phyloP scores from a whole-genome alignment of 805 yeast genomes.

The Scheffersomyces lignosus region DNA sequence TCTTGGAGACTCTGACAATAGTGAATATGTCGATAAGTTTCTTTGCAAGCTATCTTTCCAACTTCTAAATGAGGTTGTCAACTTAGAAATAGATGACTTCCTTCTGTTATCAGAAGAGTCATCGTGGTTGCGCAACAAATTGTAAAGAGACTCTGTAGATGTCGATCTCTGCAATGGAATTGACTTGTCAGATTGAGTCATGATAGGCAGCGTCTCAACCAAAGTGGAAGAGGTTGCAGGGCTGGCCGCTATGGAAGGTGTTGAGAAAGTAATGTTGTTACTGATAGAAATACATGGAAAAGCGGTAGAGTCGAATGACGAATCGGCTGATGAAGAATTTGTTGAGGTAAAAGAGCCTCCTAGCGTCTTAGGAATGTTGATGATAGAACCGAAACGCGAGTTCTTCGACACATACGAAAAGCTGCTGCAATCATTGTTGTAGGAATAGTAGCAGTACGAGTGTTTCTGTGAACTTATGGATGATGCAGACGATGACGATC shows the following conservation, averaged over 20 bases:
- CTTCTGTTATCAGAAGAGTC: too few relatives aligned
- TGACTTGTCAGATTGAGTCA: neutral
- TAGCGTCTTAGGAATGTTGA: neutral
- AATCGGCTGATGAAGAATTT: slow-evolving; percentile 9
- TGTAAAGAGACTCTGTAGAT: neutral
- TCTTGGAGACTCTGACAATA: slow-evolving; percentile 2
- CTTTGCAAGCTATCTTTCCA: neutral
- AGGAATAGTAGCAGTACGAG: neutral
- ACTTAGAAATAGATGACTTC: neutral
- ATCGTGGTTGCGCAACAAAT: neutral
- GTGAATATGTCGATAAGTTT: neutral
- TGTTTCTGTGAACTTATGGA: neutral
- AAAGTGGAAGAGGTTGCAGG: neutral
- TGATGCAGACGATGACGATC: neutral
- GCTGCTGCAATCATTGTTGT: neutral
- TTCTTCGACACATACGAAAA: neutral
- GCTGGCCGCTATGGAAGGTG: neutral
- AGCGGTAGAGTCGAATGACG: neutral
- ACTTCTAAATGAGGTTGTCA: neutral
- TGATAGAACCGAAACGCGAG: neutral
- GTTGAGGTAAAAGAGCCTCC: slow-evolving; percentile 2
- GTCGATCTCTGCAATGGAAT: neutral
- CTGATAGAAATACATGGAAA: neutral
- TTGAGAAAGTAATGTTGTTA: neutral
- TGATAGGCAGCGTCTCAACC: neutral